phyloP scores from a whole-genome alignment of 495 filamentous ascomycete genomes.

The Penicillium fimorum region DNA sequence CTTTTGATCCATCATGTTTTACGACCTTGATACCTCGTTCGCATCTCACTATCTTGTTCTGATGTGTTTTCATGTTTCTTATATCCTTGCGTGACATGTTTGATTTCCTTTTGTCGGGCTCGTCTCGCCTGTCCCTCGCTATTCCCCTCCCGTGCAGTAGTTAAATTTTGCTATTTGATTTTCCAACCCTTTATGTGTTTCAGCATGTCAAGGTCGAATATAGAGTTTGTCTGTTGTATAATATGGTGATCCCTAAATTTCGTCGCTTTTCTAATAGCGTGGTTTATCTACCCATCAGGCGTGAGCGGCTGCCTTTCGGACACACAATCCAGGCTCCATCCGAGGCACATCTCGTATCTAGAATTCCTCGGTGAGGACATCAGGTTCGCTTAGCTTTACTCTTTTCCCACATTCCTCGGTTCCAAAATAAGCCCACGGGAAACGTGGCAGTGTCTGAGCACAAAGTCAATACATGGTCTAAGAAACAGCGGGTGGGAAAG shows the following conservation, averaged over 20 bases:
- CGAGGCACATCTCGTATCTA: not conserved
- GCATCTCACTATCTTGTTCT: slow-evolving; percentile 9
- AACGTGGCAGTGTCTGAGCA: slow-evolving; percentile 20
- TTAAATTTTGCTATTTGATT: not conserved
- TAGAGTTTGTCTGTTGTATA: not conserved
- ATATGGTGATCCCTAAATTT: not conserved
- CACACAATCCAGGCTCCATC: not conserved
- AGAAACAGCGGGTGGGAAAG: not conserved
- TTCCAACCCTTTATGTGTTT: not conserved
- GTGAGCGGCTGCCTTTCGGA: not conserved
- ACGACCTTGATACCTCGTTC: slow-evolving; percentile 27
- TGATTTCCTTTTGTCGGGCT: not conserved
- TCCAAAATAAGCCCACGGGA: slow-evolving; percentile 4
- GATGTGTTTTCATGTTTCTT: slow-evolving; percentile 5
- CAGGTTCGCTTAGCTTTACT: slow-evolving; percentile 1
- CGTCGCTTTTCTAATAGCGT: not conserved
- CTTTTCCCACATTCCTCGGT: slow-evolving; percentile 14
- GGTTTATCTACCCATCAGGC: not conserved
- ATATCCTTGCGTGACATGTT: slow-evolving; percentile 9
- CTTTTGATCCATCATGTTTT: slow-evolving; percentile 17
- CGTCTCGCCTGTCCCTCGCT: not conserved
- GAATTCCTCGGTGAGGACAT: slow-evolving; percentile 1
- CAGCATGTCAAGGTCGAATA: not conserved
- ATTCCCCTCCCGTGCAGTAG: not conserved
- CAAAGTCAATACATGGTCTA: not conserved